These are phyloP conservation scores for Metschnikowia borealis DNA, from an alignment of 805 yeast genomes.

Conservation along the genomic window DNA sequence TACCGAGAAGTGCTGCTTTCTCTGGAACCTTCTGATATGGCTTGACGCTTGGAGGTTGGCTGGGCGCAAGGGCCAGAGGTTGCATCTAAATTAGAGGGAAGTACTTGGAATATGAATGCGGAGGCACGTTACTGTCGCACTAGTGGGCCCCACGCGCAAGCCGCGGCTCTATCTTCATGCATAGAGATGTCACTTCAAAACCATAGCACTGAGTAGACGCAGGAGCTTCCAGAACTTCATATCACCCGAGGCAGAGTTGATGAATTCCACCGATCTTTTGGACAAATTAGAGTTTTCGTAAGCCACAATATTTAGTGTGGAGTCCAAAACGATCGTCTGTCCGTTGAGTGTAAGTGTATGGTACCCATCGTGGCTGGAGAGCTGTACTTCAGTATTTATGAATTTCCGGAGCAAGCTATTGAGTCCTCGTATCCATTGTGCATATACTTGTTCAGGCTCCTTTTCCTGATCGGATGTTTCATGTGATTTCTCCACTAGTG, in stretches of 20 bases:
- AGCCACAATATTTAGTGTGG: slow-evolving; percentile 7
- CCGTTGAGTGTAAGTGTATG: not conserved
- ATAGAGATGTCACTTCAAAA: not conserved
- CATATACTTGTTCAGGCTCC: slow-evolving; percentile 16
- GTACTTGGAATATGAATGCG: not conserved
- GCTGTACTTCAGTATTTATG: slow-evolving; percentile 4
- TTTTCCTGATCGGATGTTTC: not conserved
- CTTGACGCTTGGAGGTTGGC: not conserved
- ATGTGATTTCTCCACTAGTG: slow-evolving; percentile 1
- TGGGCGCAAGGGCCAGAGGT: not conserved
- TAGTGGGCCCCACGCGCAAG: not conserved
- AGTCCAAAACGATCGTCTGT: slow-evolving; percentile 5
- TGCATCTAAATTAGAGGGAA: not conserved
- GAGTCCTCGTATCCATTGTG: slow-evolving; percentile 16
- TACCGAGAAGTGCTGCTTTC: slow-evolving; percentile 5
- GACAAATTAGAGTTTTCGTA: not conserved
- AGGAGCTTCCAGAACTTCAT: slow-evolving; percentile 12
- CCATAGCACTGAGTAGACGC: slow-evolving; percentile 8
- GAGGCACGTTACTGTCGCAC: not conserved
- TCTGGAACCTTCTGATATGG: not conserved
- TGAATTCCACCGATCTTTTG: slow-evolving; percentile 3
- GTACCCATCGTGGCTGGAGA: slow-evolving; percentile 3
- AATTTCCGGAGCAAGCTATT: slow-evolving; percentile 10
- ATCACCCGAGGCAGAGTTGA: slow-evolving; percentile 8
- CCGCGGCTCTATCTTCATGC: not conserved